Evolutionary conservation across 768 basidiomycete genomes (phyloP), one percentile per base, ranked within the genome.

Genomic region (Crucibulum laeve): DNA sequence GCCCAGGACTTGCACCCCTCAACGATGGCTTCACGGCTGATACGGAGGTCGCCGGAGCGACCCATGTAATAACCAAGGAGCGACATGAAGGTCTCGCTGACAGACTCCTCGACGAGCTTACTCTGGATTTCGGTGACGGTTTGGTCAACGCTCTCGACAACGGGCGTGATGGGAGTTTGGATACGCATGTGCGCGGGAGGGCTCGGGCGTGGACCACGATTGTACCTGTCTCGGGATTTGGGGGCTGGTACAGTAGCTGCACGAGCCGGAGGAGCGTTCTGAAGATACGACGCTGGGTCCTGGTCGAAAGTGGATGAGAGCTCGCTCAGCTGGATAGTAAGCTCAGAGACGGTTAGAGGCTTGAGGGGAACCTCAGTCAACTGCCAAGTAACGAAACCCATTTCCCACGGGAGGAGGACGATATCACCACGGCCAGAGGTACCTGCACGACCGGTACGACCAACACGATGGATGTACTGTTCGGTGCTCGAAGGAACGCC

Each of bases 401-500:
- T 61, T 58, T 97, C 93, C 76, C 84, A 91, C 11, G 87, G 85
- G 11, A 86, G 67, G 25, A 93, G 69, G 23, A 94, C 73, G 30
- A 93, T 62, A 61, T 96, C 92, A 2, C 87, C 89, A 41, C 87
- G 77, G 3, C 84, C 84, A 5, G 62, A 54, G 13, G 70, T 60
- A 5, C 73, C 70, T 2, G 79, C 86, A 51, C 91, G 80, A 17
- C 88, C 91, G 0, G 92, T 91, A 43, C 91, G 76, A 3, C 89
- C 87, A 34, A 95, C 79, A 45, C 93, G 85, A 52, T 93, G 90
- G 39, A 92, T 70, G 58, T 96, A 95, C 50, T 83, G 77, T 17
- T 91, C 85, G 7, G 76, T 62, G 1, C 64, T 70, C 4, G 65
- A 59, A 2, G 95, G 93, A 5, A 87, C 70, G 40, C 95, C 93